Percentiles rank a stretch among this genome's conserved stretches.
These are phyloP conservation scores for Globisporangium camurandrum DNA, from an alignment of 352 stramenopile genomes.

Conservation along the genomic window DNA sequence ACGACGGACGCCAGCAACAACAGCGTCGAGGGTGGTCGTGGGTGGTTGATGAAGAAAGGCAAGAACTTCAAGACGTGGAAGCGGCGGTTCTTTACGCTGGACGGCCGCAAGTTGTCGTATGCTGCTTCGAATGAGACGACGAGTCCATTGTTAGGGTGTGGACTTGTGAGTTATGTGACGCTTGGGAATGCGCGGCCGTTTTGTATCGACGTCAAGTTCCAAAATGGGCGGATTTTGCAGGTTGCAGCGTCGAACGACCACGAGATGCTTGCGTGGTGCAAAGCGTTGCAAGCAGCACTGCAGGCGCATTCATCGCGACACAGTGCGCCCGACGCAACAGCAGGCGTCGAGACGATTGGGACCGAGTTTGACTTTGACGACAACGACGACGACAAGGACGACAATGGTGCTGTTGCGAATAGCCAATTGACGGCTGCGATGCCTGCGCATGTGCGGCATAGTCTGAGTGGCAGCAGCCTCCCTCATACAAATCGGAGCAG, in stretches of 20 bases:
- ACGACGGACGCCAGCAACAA: neutral
- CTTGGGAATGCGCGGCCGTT: slow-evolving; percentile 63
- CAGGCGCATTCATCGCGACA: slow-evolving; percentile 19
- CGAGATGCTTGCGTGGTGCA: slow-evolving; percentile 60
- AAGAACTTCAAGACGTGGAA: slow-evolving; percentile 68
- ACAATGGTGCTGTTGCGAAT: too few species aligned
- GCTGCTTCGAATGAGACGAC: slow-evolving; percentile 24
- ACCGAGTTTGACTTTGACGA: slow-evolving; percentile 53
- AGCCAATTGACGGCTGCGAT: slow-evolving; percentile 7
- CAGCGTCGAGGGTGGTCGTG: slow-evolving; percentile 24
- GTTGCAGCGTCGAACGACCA: slow-evolving; percentile 40
- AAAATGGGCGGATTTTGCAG: slow-evolving; percentile 56
- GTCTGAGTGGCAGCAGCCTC: slow-evolving; percentile 1
- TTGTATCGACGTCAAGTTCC: slow-evolving; percentile 54
- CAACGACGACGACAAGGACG: slow-evolving; percentile 40
- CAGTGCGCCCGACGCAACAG: too few species aligned
- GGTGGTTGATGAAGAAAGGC: slow-evolving; percentile 53
- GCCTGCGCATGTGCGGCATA: slow-evolving; percentile 9
- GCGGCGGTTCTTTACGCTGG: slow-evolving; percentile 47
- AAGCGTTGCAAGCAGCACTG: slow-evolving; percentile 37
- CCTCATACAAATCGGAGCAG: neutral
- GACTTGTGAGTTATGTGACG: slow-evolving; percentile 39
- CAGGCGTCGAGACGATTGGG: slow-evolving; percentile 12
- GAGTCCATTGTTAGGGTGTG: slow-evolving; percentile 32
- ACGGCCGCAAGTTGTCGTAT: slow-evolving; percentile 58